Base-by-base conservation (phyloP, 2,329 filamentous ascomycete genomes). In the Daldinia sp. region DNA sequence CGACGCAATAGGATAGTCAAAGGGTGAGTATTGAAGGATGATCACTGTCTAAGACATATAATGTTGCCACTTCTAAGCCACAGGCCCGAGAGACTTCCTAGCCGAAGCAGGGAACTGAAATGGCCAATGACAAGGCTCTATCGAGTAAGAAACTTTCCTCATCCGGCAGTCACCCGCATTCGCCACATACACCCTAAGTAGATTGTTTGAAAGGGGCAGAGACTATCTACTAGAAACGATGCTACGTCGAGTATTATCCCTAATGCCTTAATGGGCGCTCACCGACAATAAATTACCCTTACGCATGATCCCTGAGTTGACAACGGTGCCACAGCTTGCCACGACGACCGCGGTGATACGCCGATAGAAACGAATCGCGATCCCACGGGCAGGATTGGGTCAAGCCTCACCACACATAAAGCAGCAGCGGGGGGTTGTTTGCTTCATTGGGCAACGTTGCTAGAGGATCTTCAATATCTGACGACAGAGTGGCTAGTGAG, bases 131-230 rank as follows among this genome's bases (percentile, higher is more conserved):
- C 8, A 66, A 21, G 19, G 34, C 62, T 25, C 32, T 43, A 69
- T 72, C 66, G 25, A 34, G 55, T 9, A 56, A 41, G 51, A 52
- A 61, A 72, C 65, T 67, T 72, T 72, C 71, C 71, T 61, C 56
- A 67, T 72, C 70, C 60, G 71, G 71, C 68, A 72, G 70, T 71
- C 66, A 23, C 64, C 63, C 57, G 61, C 64, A 63, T 32, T 61
- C 62, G 65, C 67, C 71, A 68, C 67, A 67, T 25, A 30, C 15
- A 17, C 32, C 23, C 61, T 23, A 71, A 52, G 71, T 71, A 71
- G 17, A 50, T 13, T 3, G 9, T 13, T 6, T 53, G n/a, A n/a
- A 58, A 11, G 25, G 51, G 25, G 17, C 6, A 8, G 10, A n/a
- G 10, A 34, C 15, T 11, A 19, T 29, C 8, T 53, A 8, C 37